Conservation (phyloP, 2,329 filamentous ascomycete genomes). For the Bipolaris zeicola region DNA sequence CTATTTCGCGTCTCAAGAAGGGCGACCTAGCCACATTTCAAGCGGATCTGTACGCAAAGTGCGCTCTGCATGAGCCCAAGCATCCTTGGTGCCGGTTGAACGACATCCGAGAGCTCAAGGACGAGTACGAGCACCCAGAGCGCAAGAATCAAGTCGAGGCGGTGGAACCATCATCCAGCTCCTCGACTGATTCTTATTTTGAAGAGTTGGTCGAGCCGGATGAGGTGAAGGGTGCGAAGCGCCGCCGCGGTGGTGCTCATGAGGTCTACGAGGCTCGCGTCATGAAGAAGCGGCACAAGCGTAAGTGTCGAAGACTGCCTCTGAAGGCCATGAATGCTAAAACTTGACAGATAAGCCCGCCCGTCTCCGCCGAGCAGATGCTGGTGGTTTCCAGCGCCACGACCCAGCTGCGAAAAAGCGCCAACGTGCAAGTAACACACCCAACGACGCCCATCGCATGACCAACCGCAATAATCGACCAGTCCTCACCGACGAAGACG, state of each 20-base stretch:
- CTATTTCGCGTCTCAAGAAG: slow-evolving; percentile 38
- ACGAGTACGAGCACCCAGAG: slow-evolving; percentile 36
- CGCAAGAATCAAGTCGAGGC: slow-evolving; percentile 14
- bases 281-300: slow-evolving; percentile 33
- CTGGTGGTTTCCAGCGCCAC: slow-evolving; percentile 32
- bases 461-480: slow-evolving; percentile 3
- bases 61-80: slow-evolving; percentile 31
- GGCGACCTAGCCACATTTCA: slow-evolving; percentile 36
- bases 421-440: slow-evolving; percentile 13
- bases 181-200: slow-evolving; percentile 37
- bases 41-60: slow-evolving; percentile 30
- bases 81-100: slow-evolving; percentile 41
- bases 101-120: slow-evolving; percentile 40
- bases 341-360: slow-evolving; percentile 14
- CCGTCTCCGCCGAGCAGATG: slow-evolving; percentile 38
- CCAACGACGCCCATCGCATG: background rate
- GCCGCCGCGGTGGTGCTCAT: slow-evolving; percentile 23
- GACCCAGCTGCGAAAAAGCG: slow-evolving; percentile 25
- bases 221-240: slow-evolving; percentile 25
- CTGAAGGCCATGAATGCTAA: slow-evolving; percentile 5
- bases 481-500: slow-evolving; percentile 22
- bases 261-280: slow-evolving; percentile 39
- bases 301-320: slow-evolving; percentile 18
- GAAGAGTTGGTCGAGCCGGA: slow-evolving; percentile 39
- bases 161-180: slow-evolving; percentile 22